These are phyloP conservation scores for Nissolia schottii DNA, from an alignment of 306 rosid genomes.

Conservation along the genomic window DNA sequence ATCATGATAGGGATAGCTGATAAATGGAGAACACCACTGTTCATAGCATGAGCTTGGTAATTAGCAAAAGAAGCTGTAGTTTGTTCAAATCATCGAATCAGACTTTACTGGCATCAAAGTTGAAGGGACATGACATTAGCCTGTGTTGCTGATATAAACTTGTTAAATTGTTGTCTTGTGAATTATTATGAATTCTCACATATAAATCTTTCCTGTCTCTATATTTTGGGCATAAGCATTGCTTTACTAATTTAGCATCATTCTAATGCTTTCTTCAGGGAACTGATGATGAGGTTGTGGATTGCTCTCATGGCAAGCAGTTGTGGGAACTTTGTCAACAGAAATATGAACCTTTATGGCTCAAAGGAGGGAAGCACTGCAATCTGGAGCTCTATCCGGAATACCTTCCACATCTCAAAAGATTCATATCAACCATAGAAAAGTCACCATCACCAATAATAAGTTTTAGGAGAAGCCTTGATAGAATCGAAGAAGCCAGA, in stretches of 20 bases:
- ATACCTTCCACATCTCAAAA: conserved; percentile 53
- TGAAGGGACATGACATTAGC: neutral
- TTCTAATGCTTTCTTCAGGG: conserved; percentile 40
- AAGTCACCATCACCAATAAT: conserved; percentile 36
- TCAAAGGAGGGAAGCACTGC: conserved; percentile 71
- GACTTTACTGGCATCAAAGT: neutral
- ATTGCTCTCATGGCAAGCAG: conserved; percentile 70
- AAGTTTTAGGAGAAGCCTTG: conserved; percentile 45
- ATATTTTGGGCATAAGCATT: neutral
- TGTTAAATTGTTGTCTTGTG: neutral
- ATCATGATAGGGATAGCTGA: neutral
- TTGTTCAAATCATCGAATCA: neutral
- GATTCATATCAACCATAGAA: conserved; percentile 47
- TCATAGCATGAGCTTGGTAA: neutral
- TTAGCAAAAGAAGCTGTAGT: neutral
- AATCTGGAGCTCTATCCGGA: conserved; percentile 65
- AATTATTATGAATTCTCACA: neutral
- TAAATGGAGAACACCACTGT: neutral
- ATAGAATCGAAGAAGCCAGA: conserved; percentile 43
- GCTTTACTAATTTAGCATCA: neutral
- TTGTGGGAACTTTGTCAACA: conserved; percentile 70
- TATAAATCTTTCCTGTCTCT: neutral
- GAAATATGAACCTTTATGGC: conserved; percentile 76
- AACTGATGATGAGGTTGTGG: conserved; percentile 72
- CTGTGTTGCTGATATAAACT: neutral